Conservation (phyloP, 768 basidiomycete species). For the Xerocomellus intermedius region DNA sequence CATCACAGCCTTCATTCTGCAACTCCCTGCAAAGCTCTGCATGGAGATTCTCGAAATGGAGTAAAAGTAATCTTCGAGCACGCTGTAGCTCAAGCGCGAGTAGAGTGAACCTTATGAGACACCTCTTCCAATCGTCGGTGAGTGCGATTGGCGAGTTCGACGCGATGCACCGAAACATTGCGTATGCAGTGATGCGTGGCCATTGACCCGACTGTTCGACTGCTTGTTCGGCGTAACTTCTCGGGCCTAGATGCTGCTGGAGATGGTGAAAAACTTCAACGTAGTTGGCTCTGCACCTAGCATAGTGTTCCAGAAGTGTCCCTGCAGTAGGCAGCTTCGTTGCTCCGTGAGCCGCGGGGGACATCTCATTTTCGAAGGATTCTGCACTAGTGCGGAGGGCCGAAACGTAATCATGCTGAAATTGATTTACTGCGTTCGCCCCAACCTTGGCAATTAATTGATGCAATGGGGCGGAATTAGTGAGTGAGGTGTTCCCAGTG, state of each 20-base stretch:
- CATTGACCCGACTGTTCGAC: not conserved
- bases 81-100: slow-evolving; percentile 20
- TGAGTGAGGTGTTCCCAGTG: not conserved
- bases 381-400: slow-evolving; percentile 5
- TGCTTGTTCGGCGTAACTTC: slow-evolving; percentile 10
- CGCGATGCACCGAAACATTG: slow-evolving; percentile 29
- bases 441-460: slow-evolving; percentile 1
- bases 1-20: slow-evolving; percentile 20
- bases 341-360: not conserved
- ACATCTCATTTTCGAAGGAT: slow-evolving; percentile 2
- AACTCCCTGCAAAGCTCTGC: slow-evolving; percentile 33
- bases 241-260: slow-evolving; percentile 10
- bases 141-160: slow-evolving; percentile 13
- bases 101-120: slow-evolving; percentile 29
- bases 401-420: slow-evolving; percentile 7
- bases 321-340: not conserved
- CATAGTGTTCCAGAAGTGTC: slow-evolving; percentile 7
- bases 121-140: slow-evolving; percentile 26
- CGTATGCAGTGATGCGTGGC: slow-evolving; percentile 33
- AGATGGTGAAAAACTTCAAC: not conserved
- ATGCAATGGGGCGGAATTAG: not conserved
- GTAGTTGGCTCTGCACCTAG: slow-evolving; percentile 1
- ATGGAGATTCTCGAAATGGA: slow-evolving; percentile 16
- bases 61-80: slow-evolving; percentile 17
- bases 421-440: not conserved